A percentile compares a stretch with the other conserved stretches of the same genome.
phyloP scores from a whole-genome alignment of 345 rosid species.

The Syzygium oleosum region DNA sequence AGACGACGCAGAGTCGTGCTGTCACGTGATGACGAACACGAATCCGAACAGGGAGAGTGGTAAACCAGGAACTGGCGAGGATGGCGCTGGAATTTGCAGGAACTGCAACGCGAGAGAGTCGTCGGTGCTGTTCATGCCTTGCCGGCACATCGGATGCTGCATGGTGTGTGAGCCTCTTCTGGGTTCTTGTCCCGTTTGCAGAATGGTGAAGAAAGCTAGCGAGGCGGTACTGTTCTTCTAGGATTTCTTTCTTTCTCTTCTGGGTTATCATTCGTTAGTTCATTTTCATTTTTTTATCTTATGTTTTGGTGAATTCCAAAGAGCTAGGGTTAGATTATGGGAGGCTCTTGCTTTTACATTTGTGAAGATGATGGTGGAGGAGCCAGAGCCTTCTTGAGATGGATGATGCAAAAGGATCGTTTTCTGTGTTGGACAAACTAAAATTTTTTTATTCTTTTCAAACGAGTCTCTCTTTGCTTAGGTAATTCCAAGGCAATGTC shows the following conservation, averaged over 20 bases:
- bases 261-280: not conserved
- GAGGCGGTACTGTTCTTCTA: conserved; percentile 36
- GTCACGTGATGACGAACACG: conserved; percentile 13
- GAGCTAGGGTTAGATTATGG: not conserved
- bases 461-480: not conserved
- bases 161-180: conserved; percentile 37
- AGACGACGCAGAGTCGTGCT: conserved; percentile 63
- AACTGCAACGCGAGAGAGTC: conserved; percentile 23
- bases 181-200: conserved; percentile 46
- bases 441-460: not conserved
- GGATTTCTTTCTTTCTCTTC: not conserved
- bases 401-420: not conserved
- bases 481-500: not conserved
- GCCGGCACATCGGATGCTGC: conserved; percentile 62
- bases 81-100: not conserved
- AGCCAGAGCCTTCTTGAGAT: not conserved
- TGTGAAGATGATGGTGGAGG: not conserved
- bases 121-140: conserved; percentile 47
- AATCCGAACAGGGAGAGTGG: not conserved
- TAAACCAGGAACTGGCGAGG: conserved; percentile 1
- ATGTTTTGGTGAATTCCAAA: not conserved
- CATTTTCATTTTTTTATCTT: not conserved
- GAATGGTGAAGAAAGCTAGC: conserved; percentile 42
- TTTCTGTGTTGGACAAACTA: not conserved
- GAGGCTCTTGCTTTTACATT: not conserved